phyloP scores from a whole-genome alignment of 257 asterid species.

The Ballota nigra region DNA sequence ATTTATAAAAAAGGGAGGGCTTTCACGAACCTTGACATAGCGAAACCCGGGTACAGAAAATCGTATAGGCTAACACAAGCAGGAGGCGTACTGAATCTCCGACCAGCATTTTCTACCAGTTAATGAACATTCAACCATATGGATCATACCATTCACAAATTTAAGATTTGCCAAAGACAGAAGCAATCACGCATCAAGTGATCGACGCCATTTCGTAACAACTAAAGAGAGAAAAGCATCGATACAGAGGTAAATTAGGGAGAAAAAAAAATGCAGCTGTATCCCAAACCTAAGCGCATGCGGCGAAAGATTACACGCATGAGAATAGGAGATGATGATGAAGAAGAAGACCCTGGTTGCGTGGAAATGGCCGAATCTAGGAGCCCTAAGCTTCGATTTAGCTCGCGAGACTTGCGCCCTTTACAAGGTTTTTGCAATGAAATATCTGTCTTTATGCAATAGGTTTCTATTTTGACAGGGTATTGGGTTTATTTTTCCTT shows the following conservation, averaged over 20 bases:
- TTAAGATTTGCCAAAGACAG: constrained; percentile 13
- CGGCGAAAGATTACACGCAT: constrained; percentile 20
- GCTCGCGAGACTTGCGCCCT: neutral
- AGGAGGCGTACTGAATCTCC: constrained; percentile 22
- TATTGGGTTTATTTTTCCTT: no score
- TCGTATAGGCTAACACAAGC: constrained; percentile 19
- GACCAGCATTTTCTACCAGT: constrained; percentile 36
- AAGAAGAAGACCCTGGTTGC: constrained; percentile 14
- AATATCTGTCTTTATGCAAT: neutral
- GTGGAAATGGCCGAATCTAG: constrained; percentile 1
- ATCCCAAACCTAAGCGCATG: constrained; percentile 22
- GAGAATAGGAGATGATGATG: neutral
- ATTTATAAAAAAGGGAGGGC: neutral
- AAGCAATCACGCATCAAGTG: neutral
- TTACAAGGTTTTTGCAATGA: neutral
- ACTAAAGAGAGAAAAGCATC: neutral
- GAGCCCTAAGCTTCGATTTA: constrained; percentile 15
- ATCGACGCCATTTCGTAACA: constrained; percentile 1
- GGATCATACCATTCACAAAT: constrained; percentile 27
- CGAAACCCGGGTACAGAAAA: constrained; percentile 23
- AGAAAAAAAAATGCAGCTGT: neutral
- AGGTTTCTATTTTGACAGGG: no score
- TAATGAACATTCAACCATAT: constrained; percentile 27
- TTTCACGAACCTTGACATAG: constrained; percentile 44
- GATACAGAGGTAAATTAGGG: neutral